A percentile compares a stretch with the other conserved stretches of the same genome.
phyloP scores from a whole-genome alignment of 805 yeast genomes.

The Saccharomycopsis babjevae region DNA sequence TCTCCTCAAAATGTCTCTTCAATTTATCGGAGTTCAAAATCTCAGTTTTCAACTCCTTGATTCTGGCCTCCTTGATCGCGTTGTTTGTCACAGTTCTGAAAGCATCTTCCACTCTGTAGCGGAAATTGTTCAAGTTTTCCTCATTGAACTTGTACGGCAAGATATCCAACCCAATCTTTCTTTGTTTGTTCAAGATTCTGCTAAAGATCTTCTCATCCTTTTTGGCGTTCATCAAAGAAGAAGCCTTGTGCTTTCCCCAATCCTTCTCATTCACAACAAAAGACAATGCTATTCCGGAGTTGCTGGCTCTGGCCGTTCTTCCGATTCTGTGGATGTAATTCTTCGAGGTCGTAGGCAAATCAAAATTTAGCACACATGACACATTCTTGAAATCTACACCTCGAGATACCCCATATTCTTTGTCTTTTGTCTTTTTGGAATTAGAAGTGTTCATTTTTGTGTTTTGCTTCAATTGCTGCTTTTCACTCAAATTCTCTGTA shows the following conservation, averaged over 20 bases:
- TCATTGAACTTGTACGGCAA: slow-evolving; percentile 86
- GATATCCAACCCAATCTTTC: slow-evolving; percentile 59
- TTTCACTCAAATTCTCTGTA: slow-evolving; percentile 3
- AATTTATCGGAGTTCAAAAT: slow-evolving; percentile 80
- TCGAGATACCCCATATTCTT: slow-evolving; percentile 88
- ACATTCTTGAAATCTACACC: slow-evolving; percentile 96
- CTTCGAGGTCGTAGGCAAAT: slow-evolving; percentile 80
- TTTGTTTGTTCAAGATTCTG: slow-evolving; percentile 69
- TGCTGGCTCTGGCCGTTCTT: slow-evolving; percentile 96
- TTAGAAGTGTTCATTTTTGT: slow-evolving; percentile 18
- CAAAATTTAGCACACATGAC: slow-evolving; percentile 93
- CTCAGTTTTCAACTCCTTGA: slow-evolving; percentile 80
- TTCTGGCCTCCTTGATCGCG: slow-evolving; percentile 86
- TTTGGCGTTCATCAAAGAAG: slow-evolving; percentile 59
- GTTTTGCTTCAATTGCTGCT: slow-evolving; percentile 19
- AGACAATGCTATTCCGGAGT: slow-evolving; percentile 87
- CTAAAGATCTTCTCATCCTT: slow-evolving; percentile 79
- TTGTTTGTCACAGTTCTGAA: slow-evolving; percentile 88
- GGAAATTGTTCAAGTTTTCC: slow-evolving; percentile 87
- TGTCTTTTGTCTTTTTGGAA: slow-evolving; percentile 34
- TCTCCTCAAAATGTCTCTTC: slow-evolving; percentile 92
- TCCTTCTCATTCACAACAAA: slow-evolving; percentile 79
- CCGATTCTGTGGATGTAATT: slow-evolving; percentile 92
- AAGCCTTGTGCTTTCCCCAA: slow-evolving; percentile 81
- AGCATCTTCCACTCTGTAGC: slow-evolving; percentile 95